A percentile compares a stretch with the other conserved stretches of the same genome.
Evolutionary conservation across 163 green algal genomes (phyloP).

Genomic region (Prototheca stagnorum): DNA sequence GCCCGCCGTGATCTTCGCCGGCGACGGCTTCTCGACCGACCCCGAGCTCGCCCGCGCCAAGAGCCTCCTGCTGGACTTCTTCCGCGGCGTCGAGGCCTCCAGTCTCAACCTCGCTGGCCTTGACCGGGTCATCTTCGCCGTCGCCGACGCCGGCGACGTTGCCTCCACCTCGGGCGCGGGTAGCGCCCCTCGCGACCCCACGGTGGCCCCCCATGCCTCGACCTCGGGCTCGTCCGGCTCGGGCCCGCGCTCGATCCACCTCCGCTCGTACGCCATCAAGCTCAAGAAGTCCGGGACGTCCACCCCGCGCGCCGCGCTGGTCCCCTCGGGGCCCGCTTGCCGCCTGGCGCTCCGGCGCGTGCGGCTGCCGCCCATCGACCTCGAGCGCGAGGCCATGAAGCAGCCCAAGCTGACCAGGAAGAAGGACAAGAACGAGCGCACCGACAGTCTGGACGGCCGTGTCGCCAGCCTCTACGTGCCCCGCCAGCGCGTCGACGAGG

Average conservation of each 20-base stretch:
- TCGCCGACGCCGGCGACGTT: background rate
- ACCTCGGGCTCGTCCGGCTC: too few relatives aligned
- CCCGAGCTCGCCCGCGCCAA: slow-evolving; percentile 47
- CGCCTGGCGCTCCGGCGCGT: slow-evolving; percentile 58
- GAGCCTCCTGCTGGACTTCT: slow-evolving; percentile 81
- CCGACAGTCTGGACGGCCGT: slow-evolving; percentile 59
- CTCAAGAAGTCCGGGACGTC: slow-evolving; percentile 73
- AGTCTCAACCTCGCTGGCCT: slow-evolving; percentile 52
- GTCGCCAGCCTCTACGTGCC: slow-evolving; percentile 92
- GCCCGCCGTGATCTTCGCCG: slow-evolving; percentile 82
- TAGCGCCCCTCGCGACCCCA: too few relatives aligned
- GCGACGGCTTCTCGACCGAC: slow-evolving; percentile 76
- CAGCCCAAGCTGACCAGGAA: slow-evolving; percentile 56
- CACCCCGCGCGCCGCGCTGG: slow-evolving; percentile 61
- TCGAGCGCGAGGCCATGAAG: slow-evolving; percentile 70
- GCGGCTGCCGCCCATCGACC: slow-evolving; percentile 40
- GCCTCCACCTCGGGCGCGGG: background rate
- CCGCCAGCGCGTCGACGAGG: slow-evolving; percentile 58
- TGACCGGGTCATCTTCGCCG: slow-evolving; percentile 65
- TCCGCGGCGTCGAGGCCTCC: slow-evolving; percentile 48
- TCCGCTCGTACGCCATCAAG: slow-evolving; percentile 76
- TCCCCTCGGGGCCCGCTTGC: slow-evolving; percentile 70
- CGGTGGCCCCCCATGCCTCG: too few relatives aligned
- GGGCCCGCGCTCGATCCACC: slow-evolving; percentile 20
- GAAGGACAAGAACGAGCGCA: slow-evolving; percentile 88